Percentiles rank a stretch among this genome's conserved stretches.
Evolutionary conservation across 805 yeast genomes (phyloP).

Genomic region (Jamesozyma hellenica): DNA sequence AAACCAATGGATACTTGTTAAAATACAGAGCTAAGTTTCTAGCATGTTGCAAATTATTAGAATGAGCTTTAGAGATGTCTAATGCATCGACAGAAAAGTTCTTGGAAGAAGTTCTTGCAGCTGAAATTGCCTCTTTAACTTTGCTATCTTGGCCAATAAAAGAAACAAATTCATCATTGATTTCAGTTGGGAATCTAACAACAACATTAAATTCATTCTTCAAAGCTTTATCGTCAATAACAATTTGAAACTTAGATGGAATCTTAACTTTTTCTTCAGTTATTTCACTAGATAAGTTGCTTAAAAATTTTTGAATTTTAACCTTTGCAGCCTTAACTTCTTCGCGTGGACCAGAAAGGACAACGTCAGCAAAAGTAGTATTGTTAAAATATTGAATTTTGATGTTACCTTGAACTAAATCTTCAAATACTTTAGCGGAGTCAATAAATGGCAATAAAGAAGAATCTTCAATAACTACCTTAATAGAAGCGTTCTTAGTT

Average conservation of each 20-base stretch:
- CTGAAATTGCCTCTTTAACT: constrained; percentile 50
- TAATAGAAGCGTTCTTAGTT: constrained; percentile 47
- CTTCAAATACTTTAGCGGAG: constrained; percentile 13
- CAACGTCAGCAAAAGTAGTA: constrained; percentile 32
- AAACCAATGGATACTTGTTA: constrained; percentile 35
- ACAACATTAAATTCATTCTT: constrained; percentile 46
- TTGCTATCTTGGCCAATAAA: constrained; percentile 56
- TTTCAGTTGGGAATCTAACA: constrained; percentile 41
- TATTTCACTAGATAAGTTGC: constrained; percentile 36
- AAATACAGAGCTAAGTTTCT: constrained; percentile 62
- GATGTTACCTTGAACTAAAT: constrained; percentile 6
- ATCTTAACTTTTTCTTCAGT: constrained; percentile 48
- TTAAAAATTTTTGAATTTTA: constrained; percentile 38
- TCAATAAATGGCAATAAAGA: constrained; percentile 29
- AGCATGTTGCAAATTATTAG: constrained; percentile 69
- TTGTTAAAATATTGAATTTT: constrained; percentile 16
- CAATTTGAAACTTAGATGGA: constrained; percentile 60
- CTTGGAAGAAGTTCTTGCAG: constrained; percentile 51
- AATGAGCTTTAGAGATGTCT: constrained; percentile 84
- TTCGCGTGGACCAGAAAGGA: constrained; percentile 64
- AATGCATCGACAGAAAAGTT: constrained; percentile 53
- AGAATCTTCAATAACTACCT: constrained; percentile 36
- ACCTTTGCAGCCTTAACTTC: constrained; percentile 47
- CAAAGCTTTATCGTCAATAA: constrained; percentile 48
- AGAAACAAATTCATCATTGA: constrained; percentile 40